phyloP scores from a whole-genome alignment of 2,329 filamentous ascomycete species.

The Scedosporium apiospermum region DNA sequence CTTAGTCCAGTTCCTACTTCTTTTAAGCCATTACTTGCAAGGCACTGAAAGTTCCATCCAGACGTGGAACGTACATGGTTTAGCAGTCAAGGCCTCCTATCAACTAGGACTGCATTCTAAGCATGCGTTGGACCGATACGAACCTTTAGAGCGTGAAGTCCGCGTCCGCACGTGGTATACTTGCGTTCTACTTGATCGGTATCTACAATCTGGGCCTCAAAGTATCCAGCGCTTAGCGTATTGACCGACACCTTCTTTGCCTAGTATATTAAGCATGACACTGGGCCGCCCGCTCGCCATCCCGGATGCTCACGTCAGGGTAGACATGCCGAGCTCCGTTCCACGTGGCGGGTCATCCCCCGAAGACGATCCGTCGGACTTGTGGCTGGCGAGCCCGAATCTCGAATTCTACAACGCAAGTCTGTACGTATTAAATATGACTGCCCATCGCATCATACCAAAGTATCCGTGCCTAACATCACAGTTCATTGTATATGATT shows the following conservation, averaged over 20 bases:
- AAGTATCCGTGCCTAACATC: background rate
- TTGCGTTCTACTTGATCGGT: conserved; percentile 4
- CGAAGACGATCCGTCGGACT: background rate
- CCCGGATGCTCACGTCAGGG: background rate
- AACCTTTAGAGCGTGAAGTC: background rate
- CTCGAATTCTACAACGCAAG: conserved; percentile 1
- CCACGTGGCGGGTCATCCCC: background rate
- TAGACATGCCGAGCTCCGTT: background rate
- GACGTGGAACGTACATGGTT: conserved; percentile 20
- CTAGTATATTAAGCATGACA: conserved; percentile 4
- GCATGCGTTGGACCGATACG: background rate
- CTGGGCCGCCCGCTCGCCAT: background rate
- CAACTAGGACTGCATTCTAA: conserved; percentile 22
- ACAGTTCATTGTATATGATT: background rate
- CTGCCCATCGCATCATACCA: background rate
- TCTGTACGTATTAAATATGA: background rate
- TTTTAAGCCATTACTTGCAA: conserved; percentile 22
- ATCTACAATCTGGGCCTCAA: background rate
- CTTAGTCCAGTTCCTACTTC: conserved; percentile 20
- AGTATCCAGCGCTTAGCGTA: background rate
- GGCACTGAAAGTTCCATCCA: conserved; percentile 23
- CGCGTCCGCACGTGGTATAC: background rate
- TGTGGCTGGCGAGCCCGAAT: background rate
- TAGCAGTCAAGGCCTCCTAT: conserved; percentile 21
- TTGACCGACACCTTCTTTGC: background rate